Base-by-base conservation (phyloP, 495 filamentous ascomycete species). In the Eremomyces bilateralis region DNA sequence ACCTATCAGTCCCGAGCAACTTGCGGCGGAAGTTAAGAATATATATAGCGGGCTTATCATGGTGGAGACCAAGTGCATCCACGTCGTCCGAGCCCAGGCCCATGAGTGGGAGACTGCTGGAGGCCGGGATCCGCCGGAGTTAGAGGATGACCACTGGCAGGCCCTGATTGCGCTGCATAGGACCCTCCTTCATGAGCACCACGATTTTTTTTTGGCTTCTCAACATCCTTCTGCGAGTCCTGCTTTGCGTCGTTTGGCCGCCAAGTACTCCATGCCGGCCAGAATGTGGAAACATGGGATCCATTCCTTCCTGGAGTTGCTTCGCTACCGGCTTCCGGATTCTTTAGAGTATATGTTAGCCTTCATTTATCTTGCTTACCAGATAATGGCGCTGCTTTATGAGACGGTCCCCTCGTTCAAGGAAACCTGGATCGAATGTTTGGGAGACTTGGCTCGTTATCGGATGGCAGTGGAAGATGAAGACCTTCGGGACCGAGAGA, bases 351-450 rank as follows among this genome's bases (percentile, higher is more conserved):
- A 78, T 42, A 84, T 85, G 77, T 58, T 84, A 0, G 63, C 71
- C 0, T 91, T 81, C 43, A 79, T 90, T 25, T 79, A 80, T 39
- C 50, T 81, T 17, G 76, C 80, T 0, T 85, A 85, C 44, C 72
- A 73, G 13, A 79, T 80, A 67, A 73, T 85, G 63, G 72, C 76
- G 0, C 50, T 88, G 3, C 56, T 88, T 0, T 64, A 76, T 36
- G 80, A 85, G 47, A 82, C 74, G 0, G 74, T 83, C 0, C 64
- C 73, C 2, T 54, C 63, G 0, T 91, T 84, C 44, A 65, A 76
- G 40, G 77, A 83, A 31, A 90, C 76, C 0, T 93, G 84, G 83
- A 77, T 91, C 17, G 83, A 93, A 42, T 91, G 80, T 44, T 59
- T 93, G 0, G 81, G 81, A 0, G 80, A 88, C 49, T 52, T 88